These are phyloP conservation scores for Coniophora puteana DNA, from an alignment of 1,284 basidiomycete genomes.

Conservation along the genomic window DNA sequence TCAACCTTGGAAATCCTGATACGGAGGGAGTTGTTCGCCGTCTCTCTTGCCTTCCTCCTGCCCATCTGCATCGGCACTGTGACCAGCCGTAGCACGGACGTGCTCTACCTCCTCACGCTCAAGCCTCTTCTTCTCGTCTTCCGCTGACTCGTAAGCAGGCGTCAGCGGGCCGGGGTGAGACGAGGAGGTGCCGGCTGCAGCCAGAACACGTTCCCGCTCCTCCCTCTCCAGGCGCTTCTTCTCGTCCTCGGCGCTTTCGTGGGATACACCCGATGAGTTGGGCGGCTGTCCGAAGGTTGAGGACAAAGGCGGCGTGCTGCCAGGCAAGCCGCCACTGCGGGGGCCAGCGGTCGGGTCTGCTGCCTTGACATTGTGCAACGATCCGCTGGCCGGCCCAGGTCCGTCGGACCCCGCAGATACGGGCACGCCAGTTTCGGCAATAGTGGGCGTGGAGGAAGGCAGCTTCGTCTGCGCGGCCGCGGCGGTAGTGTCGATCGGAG, in stretches of 20 bases:
- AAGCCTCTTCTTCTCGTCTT: constrained; percentile 65
- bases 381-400: constrained; percentile 64
- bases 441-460: constrained; percentile 46
- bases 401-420: constrained; percentile 45
- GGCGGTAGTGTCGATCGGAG: constrained; percentile 12
- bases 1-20: constrained; percentile 45
- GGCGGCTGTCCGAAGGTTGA: constrained; percentile 28
- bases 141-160: constrained; percentile 44
- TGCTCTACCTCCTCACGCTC: constrained; percentile 64
- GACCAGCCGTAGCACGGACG: constrained; percentile 36
- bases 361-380: constrained; percentile 47
- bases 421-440: constrained; percentile 62
- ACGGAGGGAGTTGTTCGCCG: constrained; percentile 62
- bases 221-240: constrained; percentile 44
- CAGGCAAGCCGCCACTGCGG: constrained; percentile 24
- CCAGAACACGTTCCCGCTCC: constrained; percentile 33
- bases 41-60: constrained; percentile 20
- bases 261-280: constrained; percentile 12
- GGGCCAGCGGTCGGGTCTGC: constrained; percentile 32
- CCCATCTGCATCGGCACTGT: constrained; percentile 7
- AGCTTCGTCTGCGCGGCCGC: constrained; percentile 23
- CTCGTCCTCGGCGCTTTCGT: constrained; percentile 50
- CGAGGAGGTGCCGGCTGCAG: constrained; percentile 10
- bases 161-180: constrained; percentile 14
- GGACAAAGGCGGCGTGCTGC: constrained; percentile 21